Percentiles rank a stretch among this genome's conserved stretches.
Conservation (phyloP, 441 rosid species). For the Brassica hybrid region DNA sequence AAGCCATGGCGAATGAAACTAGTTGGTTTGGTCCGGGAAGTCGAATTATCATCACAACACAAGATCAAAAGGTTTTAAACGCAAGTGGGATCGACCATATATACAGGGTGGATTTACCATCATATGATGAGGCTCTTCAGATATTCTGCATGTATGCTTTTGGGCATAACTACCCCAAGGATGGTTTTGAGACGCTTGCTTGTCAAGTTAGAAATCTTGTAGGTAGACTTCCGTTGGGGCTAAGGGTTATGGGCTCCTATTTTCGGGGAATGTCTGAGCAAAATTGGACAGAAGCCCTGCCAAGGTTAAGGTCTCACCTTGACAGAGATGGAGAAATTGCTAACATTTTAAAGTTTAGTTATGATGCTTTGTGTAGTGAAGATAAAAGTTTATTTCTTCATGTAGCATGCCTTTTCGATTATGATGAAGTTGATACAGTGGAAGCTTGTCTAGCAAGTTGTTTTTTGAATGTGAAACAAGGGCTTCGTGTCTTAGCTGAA, state of each 20-base stretch:
- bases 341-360: neutral
- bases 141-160: neutral
- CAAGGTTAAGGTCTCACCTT: neutral
- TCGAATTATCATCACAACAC: conserved; percentile 2
- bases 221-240: neutral
- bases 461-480: neutral
- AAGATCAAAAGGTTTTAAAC: neutral
- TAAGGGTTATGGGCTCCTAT: neutral
- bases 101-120: neutral
- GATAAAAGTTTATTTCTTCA: neutral
- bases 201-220: neutral
- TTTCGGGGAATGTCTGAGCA: neutral
- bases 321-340: neutral
- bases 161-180: neutral
- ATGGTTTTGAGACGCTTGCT: neutral
- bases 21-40: conserved; percentile 4
- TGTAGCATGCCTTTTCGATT: neutral
- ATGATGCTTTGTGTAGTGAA: neutral
- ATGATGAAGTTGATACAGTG: neutral
- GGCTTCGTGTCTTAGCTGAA: neutral
- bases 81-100: neutral
- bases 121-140: conserved; percentile 3
- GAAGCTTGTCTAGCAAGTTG: neutral
- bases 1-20: neutral
- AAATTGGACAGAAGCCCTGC: neutral